A percentile compares a stretch with the other conserved stretches of the same genome.
Conservation (phyloP, 2,329 filamentous ascomycete species). For the Fusarium drepaniforme region DNA sequence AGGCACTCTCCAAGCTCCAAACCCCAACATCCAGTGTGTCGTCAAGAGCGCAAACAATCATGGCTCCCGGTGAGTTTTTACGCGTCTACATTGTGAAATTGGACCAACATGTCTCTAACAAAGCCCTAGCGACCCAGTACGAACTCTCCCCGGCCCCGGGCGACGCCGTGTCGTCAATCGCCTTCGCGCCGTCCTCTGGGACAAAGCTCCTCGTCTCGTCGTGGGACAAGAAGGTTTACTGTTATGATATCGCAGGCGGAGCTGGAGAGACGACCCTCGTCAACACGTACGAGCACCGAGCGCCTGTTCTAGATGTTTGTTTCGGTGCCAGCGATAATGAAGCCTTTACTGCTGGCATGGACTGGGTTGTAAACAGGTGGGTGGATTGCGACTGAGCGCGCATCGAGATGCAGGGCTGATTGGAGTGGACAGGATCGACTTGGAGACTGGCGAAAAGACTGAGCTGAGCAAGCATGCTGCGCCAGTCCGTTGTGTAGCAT, state of each 20-base stretch:
- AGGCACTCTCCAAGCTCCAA: neutral
- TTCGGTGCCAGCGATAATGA: slow-evolving; percentile 87
- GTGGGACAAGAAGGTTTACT: slow-evolving; percentile 93
- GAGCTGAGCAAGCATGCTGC: slow-evolving; percentile 83
- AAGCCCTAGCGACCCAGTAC: slow-evolving; percentile 74
- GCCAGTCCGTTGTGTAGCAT: slow-evolving; percentile 86
- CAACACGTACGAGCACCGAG: slow-evolving; percentile 82
- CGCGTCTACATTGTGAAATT: neutral
- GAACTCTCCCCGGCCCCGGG: slow-evolving; percentile 84
- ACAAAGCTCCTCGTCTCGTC: slow-evolving; percentile 88
- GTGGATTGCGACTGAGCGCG: slow-evolving; percentile 5
- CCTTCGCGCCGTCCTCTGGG: slow-evolving; percentile 83
- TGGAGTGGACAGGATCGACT: slow-evolving; percentile 66
- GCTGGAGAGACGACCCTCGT: slow-evolving; percentile 69
- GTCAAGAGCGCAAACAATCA: slow-evolving; percentile 41
- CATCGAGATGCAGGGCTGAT: slow-evolving; percentile 22
- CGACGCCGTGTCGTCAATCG: slow-evolving; percentile 88
- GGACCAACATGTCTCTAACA: slow-evolving; percentile 30
- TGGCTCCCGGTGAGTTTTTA: slow-evolving; percentile 56
- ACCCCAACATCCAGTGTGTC: slow-evolving; percentile 34
- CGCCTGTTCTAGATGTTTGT: slow-evolving; percentile 91
- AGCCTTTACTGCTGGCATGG: slow-evolving; percentile 87
- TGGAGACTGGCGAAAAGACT: slow-evolving; percentile 78
- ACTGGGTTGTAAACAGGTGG: slow-evolving; percentile 85
- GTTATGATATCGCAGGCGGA: slow-evolving; percentile 80